Evolutionary conservation across 306 rosid species (phyloP).

Genomic region (Medicago lupulina): DNA sequence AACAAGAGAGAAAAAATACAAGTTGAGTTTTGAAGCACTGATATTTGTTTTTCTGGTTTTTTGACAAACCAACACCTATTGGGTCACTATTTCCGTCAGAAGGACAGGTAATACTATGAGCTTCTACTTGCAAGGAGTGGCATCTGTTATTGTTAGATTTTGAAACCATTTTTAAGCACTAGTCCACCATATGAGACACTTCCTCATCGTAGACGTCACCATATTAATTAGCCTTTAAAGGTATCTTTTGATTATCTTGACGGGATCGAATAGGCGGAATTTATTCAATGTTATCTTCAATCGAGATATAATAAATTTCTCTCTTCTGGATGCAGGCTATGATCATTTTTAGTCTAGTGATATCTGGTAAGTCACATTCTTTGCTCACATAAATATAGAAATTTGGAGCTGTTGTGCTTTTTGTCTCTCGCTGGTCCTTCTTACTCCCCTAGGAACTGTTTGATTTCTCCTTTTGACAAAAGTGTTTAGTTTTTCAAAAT

Average conservation of each 20-base stretch:
- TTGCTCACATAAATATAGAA: slow-evolving; percentile 10
- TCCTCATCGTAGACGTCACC: neutral
- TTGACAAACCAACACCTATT: neutral
- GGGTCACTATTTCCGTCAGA: neutral
- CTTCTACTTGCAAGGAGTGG: neutral
- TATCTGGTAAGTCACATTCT: slow-evolving; percentile 72
- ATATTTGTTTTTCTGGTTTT: neutral
- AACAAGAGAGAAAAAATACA: neutral
- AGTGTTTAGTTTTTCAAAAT: no score
- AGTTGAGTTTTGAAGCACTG: neutral
- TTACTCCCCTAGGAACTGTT: no score
- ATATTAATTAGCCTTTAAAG: slow-evolving; percentile 6
- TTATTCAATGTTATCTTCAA: slow-evolving; percentile 4
- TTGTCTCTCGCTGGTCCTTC: no score
- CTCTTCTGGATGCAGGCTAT: slow-evolving; percentile 68
- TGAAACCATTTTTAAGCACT: neutral
- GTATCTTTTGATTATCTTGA: slow-evolving; percentile 9
- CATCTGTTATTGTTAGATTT: neutral
- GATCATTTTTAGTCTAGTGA: slow-evolving; percentile 59
- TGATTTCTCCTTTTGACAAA: no score
- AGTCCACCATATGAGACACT: neutral
- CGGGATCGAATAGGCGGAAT: slow-evolving; percentile 9
- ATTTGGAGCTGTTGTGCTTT: no score
- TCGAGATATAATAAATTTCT: slow-evolving; percentile 37
- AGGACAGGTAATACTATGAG: neutral